Evolutionary conservation across 129 eudicot genomes (phyloP).

Genomic region (Gnaphalium uliginosum): DNA sequence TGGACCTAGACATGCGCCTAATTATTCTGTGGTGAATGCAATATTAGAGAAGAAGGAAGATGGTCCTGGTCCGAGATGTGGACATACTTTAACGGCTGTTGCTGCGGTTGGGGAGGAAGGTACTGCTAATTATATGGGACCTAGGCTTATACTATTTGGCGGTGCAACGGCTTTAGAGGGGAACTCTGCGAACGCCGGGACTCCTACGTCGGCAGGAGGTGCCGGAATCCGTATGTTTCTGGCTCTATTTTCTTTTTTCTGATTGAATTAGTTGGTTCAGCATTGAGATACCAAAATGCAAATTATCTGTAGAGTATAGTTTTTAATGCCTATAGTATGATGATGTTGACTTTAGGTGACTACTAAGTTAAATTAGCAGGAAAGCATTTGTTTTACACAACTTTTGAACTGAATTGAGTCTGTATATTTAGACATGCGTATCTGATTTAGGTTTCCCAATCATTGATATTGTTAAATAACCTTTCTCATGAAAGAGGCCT

Average conservation of each 20-base stretch:
- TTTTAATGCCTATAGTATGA: conserved; percentile 22
- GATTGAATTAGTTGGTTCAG: conserved; percentile 14
- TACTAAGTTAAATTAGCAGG: conserved; percentile 19
- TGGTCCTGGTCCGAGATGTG: conserved; percentile 97
- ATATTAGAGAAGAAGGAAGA: conserved; percentile 89
- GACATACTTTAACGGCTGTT: conserved; percentile 92
- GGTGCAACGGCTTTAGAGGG: conserved; percentile 99
- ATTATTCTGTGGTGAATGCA: conserved; percentile 81
- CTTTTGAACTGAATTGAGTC: conserved; percentile 8
- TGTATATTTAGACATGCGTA: neutral
- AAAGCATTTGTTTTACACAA: conserved; percentile 14
- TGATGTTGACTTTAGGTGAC: conserved; percentile 20
- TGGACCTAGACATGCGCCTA: conserved; percentile 94
- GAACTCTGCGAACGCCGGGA: conserved; percentile 78
- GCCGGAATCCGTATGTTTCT: conserved; percentile 92
- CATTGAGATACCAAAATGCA: neutral
- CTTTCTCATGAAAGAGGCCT: neutral
- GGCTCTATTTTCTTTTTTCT: conserved; percentile 13
- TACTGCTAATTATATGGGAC: conserved; percentile 78
- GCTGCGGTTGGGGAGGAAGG: conserved; percentile 99
- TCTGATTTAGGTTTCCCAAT: conserved; percentile 7
- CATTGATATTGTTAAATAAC: conserved; percentile 1
- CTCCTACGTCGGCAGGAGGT: conserved; percentile 95
- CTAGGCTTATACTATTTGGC: conserved; percentile 88
- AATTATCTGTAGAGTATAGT: neutral